phyloP scores from a whole-genome alignment of 2,329 filamentous ascomycete genomes.

The Blastomyces emzantsi region DNA sequence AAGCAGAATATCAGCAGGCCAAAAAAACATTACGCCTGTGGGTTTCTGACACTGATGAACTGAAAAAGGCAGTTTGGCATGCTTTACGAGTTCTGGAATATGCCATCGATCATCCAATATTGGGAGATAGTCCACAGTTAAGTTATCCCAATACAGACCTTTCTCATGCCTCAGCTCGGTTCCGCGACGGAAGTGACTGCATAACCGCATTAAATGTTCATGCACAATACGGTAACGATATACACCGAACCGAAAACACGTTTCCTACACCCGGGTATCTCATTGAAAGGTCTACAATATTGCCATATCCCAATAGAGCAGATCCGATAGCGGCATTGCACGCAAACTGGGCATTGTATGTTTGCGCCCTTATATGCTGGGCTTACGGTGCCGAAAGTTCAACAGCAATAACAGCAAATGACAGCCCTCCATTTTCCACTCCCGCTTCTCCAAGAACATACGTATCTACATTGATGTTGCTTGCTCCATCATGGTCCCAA shows the following conservation, averaged over 20 bases:
- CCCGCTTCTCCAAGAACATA: constrained; percentile 16
- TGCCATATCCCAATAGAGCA: neutral
- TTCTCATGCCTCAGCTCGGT: neutral
- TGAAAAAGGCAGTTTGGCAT: constrained; percentile 28
- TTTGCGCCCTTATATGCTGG: constrained; percentile 29
- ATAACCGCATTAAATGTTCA: neutral
- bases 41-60: constrained; percentile 22
- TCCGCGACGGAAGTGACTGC: neutral
- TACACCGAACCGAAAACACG: neutral
- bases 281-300: neutral
- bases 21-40: constrained; percentile 25
- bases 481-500: constrained; percentile 17
- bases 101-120: constrained; percentile 11
- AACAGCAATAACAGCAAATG: constrained; percentile 2
- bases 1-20: constrained; percentile 25
- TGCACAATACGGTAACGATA: neutral
- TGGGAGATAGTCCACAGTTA: neutral
- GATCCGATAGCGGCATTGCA: constrained; percentile 24
- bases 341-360: constrained; percentile 28
- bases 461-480: constrained; percentile 17
- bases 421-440: neutral
- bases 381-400: constrained; percentile 22
- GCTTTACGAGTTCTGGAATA: constrained; percentile 20
- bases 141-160: neutral
- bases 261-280: neutral